phyloP scores from a whole-genome alignment of 1,284 basidiomycete species.

The Heliocybe sulcata region DNA sequence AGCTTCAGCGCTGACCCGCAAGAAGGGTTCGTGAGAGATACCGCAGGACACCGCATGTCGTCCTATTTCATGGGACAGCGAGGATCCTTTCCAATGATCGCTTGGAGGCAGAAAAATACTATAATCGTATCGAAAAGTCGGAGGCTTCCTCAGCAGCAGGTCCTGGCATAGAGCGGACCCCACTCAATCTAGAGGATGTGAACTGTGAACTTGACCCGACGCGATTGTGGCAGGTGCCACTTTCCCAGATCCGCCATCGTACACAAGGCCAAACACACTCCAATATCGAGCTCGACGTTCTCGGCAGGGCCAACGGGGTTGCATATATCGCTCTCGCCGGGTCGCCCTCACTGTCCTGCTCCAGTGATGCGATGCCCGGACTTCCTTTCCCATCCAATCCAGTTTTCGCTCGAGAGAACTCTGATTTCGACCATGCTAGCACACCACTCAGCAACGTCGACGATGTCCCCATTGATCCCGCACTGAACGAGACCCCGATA shows the following conservation, averaged over 20 bases:
- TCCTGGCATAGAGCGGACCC: no score
- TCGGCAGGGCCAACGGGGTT: conserved; percentile 9
- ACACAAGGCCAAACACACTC: neutral
- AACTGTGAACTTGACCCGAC: no score
- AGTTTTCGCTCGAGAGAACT: conserved; percentile 39
- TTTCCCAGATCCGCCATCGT: neutral
- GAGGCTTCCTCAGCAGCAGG: no score
- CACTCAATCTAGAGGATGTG: no score
- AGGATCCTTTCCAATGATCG: no score
- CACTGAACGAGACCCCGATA: conserved; percentile 40
- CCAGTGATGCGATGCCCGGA: conserved; percentile 40
- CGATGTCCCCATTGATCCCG: conserved; percentile 71
- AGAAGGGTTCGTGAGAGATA: no score
- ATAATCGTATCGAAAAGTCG: no score
- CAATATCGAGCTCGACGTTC: conserved; percentile 2
- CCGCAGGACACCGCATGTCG: no score
- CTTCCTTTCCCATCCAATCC: conserved; percentile 48
- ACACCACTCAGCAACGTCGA: conserved; percentile 45
- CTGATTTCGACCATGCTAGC: conserved; percentile 33
- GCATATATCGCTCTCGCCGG: conserved; percentile 6
- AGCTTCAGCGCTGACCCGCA: no score
- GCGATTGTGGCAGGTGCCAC: neutral
- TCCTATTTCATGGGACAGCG: no score
- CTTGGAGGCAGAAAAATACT: no score
- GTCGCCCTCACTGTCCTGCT: conserved; percentile 9